Evolutionary conservation across 2,329 filamentous ascomycete species (phyloP), one percentile per base, ranked within the genome.

Genomic region (Apiospora arundinis): DNA sequence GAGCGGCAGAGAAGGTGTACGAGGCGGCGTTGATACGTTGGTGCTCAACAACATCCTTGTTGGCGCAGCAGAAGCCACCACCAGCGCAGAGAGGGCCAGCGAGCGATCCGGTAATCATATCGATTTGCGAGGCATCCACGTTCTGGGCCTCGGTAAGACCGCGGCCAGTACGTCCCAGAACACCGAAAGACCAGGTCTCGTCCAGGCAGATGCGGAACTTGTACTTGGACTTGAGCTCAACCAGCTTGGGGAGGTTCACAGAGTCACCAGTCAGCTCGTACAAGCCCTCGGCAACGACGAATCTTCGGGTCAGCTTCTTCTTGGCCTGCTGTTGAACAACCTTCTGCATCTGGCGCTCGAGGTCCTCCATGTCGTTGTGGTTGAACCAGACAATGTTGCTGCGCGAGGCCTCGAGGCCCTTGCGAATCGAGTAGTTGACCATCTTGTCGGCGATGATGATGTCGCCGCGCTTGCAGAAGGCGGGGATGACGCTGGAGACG

Each of bases 141-240:
- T 98, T 97, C 80, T 98, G 96, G 7, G 95, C 94, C 84, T 99
- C 97, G 0, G 96, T 98, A 49, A 98, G 87, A 72, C 96, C 96
- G 69, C 95, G 92, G 25, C 96, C 97, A 37, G 94, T 97, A 73
- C 95, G 90, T 67, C 96, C 96, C 6, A 99, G 89, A 23, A 98
- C 93, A 72, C 95, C 97, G 80, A 98, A 99, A 0, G 95, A 98
- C 92, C 94, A 97, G 1, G 95, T 97, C 85, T 99, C 96, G 81
- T 99, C 96, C 48, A 99, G 91, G 75, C 98, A 97, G 71, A 99
- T 90, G 77, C 96, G 94, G 86, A 98, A 99, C 85, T 98, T 99
- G 89, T 98, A 98, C 81, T 93, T 93, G 76, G 95, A 91, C 83
- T 98, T 98, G 76, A 99, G 87, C 80, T 97, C 95, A 74, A 98